Evolutionary conservation across 192 early-diverging fungal genomes (phyloP).

Genomic region (Dissophora globulifera): DNA sequence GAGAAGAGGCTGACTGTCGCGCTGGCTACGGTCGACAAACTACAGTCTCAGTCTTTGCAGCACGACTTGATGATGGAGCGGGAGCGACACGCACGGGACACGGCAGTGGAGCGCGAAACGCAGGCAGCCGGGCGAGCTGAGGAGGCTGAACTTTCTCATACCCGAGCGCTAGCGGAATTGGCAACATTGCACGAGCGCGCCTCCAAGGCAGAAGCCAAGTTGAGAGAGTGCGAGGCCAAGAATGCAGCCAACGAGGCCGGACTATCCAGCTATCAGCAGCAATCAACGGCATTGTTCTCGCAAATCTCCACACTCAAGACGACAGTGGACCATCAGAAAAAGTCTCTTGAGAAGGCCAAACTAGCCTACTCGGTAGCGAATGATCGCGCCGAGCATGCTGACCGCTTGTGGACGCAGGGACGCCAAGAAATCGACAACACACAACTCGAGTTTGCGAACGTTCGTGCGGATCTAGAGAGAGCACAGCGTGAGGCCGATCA

Average conservation of each 20-base stretch:
- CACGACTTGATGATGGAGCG: slow-evolving; percentile 50
- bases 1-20: slow-evolving; percentile 59
- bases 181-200: slow-evolving; percentile 57
- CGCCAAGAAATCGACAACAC: slow-evolving; percentile 54
- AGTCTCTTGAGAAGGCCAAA: slow-evolving; percentile 58
- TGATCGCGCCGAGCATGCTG: slow-evolving; percentile 52
- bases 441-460: slow-evolving; percentile 52
- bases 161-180: slow-evolving; percentile 56
- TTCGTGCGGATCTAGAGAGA: slow-evolving; percentile 56
- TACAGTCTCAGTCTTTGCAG: slow-evolving; percentile 50
- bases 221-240: slow-evolving; percentile 53
- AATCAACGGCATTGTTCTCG: slow-evolving; percentile 30
- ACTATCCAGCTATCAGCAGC: slow-evolving; percentile 44
- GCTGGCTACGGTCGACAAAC: slow-evolving; percentile 49
- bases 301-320: slow-evolving; percentile 47
- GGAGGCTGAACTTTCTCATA: slow-evolving; percentile 58
- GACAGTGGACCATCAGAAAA: slow-evolving; percentile 57
- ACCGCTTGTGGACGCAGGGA: slow-evolving; percentile 55
- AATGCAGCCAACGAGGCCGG: slow-evolving; percentile 47
- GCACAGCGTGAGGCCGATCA: slow-evolving; percentile 56
- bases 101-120: slow-evolving; percentile 56
- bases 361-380: slow-evolving; percentile 42
- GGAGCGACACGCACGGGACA: slow-evolving; percentile 55
- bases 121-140: slow-evolving; percentile 54
- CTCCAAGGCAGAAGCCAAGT: slow-evolving; percentile 54